A percentile compares a stretch with the other conserved stretches of the same genome.
Evolutionary conservation across 768 basidiomycete species (phyloP).

Genomic region (Crassisporium funariophilum): DNA sequence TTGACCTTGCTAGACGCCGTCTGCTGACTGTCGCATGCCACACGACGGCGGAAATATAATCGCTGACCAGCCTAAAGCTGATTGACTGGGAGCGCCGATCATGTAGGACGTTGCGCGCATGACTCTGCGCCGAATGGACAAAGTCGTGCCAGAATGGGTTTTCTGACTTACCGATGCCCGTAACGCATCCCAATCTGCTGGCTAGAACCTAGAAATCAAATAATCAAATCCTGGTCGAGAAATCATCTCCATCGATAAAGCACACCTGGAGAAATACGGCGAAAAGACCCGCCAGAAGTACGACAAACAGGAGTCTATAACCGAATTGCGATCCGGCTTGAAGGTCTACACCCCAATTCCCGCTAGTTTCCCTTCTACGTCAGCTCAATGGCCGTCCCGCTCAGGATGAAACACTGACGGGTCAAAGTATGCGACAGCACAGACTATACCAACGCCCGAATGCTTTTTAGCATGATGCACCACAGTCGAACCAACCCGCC

Average conservation of each 20-base stretch:
- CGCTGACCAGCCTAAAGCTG: too few relatives aligned
- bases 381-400: constrained; percentile 2
- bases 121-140: too few relatives aligned
- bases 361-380: constrained; percentile 40
- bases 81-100: too few relatives aligned
- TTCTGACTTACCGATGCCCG: constrained; percentile 69
- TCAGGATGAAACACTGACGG: constrained; percentile 53
- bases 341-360: constrained; percentile 91
- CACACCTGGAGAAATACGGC: constrained; percentile 81
- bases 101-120: too few relatives aligned
- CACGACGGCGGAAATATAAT: too few relatives aligned
- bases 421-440: constrained; percentile 88
- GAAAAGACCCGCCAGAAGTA: constrained; percentile 80
- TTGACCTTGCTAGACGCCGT: too few relatives aligned
- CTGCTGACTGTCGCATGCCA: too few relatives aligned
- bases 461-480: constrained; percentile 62
- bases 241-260: constrained; percentile 3
- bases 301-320: constrained; percentile 83
- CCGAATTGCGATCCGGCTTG: constrained; percentile 86
- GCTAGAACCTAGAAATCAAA: constrained; percentile 60
- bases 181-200: constrained; percentile 79
- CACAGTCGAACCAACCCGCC: constrained; percentile 31
- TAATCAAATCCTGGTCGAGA: neutral
- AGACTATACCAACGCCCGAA: constrained; percentile 83
- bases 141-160: constrained; percentile 1